Conservation (phyloP, 2,329 filamentous ascomycete species). For the Paraphaeosphaeria minitans region DNA sequence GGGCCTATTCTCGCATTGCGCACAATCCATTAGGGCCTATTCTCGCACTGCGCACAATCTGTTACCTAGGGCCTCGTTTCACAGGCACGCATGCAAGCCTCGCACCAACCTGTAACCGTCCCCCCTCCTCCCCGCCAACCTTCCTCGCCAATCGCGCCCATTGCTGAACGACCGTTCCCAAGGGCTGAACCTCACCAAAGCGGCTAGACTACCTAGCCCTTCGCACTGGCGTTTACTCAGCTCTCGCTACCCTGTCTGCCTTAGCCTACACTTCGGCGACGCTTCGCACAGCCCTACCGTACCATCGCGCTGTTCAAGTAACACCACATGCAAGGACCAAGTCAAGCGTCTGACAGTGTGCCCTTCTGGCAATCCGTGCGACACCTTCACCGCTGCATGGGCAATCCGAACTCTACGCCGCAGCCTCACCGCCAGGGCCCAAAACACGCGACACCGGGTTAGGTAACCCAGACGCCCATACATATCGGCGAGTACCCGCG, state of each 20-base stretch:
- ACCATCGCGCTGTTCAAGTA: constrained; percentile 20
- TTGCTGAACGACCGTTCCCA: constrained; percentile 17
- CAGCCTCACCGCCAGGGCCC: constrained; percentile 16
- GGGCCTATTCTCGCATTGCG: background rate
- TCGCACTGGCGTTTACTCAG: constrained; percentile 14
- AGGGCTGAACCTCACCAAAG: constrained; percentile 21
- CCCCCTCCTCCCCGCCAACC: background rate
- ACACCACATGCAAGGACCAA: constrained; percentile 15
- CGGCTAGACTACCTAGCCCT: constrained; percentile 14
- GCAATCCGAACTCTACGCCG: constrained; percentile 9
- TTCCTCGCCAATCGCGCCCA: constrained; percentile 4
- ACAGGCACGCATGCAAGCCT: constrained; percentile 6
- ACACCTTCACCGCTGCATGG: constrained; percentile 26
- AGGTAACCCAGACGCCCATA: constrained; percentile 4
- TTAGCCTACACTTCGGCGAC: constrained; percentile 12
- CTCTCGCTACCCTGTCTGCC: constrained; percentile 22
- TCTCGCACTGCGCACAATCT: background rate
- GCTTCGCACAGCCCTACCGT: constrained; percentile 29
- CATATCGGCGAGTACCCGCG: background rate
- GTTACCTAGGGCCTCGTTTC: background rate
- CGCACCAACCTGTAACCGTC: constrained; percentile 6
- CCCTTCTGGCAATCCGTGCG: constrained; percentile 14
- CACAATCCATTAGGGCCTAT: background rate
- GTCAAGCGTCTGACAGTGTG: constrained; percentile 19
- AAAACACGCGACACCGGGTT: constrained; percentile 11